Evolutionary conservation across 176 grass and related monocot genomes (phyloP), one percentile per base, ranked within the genome.

Genomic region (Musa acuminata): DNA sequence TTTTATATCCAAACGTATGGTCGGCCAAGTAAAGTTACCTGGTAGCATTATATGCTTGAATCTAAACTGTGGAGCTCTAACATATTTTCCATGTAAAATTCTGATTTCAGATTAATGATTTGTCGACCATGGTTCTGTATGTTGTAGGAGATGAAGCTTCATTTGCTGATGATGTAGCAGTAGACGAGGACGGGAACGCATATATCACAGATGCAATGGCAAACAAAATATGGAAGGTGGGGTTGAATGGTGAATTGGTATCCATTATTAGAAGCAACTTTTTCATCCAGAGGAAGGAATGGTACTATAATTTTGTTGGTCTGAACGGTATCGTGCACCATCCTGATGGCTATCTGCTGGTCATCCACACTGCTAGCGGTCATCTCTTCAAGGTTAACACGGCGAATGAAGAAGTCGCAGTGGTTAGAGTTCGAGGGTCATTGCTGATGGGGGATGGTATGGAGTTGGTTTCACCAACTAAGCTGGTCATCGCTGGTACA

Each of bases 151-250:
- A 97, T 35, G 76, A 65, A 64, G 67, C 69, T 13, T 81, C 87
- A 6, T 77, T 91, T 3, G 80, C 95, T 1, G 88, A 98, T 82
- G 95, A 98, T 16, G 95, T 98, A 53, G 86, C 88, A 3, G 13
- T 84, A 2, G 95, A 98, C 73, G 84, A 83, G 11, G 90, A 89
- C 12, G 95, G 95, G 50, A 98, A 89, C 75, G 80, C 88, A 9
- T 98, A 98, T 75, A 83, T 98, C 74, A 93, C 90, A 0, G 95
- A 98, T 65, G 20, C 70, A 54, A 82, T 29, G 73, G 81, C 80
- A 13, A 87, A 73, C 80, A 98, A 91, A 83, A 93, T 98, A 53
- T 98, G 95, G 95, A 98, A 93, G 78, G 77, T 93, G 20, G 74
- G 90, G 29, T 83, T 80, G 8, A 81, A 87, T 26, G 95, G 95